Evolutionary conservation across 768 basidiomycete genomes (phyloP), one percentile per base, ranked within the genome.

Genomic region (Suillus subluteus): DNA sequence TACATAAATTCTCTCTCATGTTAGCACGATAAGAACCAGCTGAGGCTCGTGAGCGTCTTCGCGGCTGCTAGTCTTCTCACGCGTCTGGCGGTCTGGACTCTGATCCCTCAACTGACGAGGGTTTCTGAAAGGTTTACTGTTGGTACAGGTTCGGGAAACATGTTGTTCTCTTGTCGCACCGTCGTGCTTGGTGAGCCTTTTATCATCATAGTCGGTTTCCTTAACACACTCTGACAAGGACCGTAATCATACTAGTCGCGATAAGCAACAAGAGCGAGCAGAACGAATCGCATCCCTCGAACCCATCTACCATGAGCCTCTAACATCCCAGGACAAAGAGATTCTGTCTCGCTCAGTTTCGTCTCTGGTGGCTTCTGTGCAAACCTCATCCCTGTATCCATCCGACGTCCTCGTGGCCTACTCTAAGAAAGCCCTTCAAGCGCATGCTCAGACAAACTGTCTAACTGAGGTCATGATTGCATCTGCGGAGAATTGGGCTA

Each of bases 401-500:
- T 68, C 78, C 43, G 74, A 81, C 30, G 69, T 89, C 66, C 76
- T 89, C 73, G 73, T 76, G 37, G 80, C 84, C 0, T 90, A 88
- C 73, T 83, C 81, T 35, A 88, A 89, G 73, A 84, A 83, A 65
- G 79, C 86, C 1, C 72, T 90, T 3, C 74, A 79, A 26, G 86
- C 87, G 0, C 87, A 89, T 21, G 75, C 77, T 41, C 79, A 81
- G 62, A 90, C 88, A 21, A 91, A 92, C 73, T 92, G 91, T 70
- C 74, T 91, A 55, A 83, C 88, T 12, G 90, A 91, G 68, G 78
- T 91, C 65, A 84, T 90, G 82, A 86, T 91, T 80, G 43, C 78
- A 72, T 32, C 76, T 16, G 72, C 74, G 0, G 83, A 82, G 63
- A 44, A 8, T 23, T 75, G 74, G 76, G 74, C 77, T 0, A 67